Base-by-base conservation (phyloP, 345 rosid genomes). In the Eucalyptus caleyi region DNA sequence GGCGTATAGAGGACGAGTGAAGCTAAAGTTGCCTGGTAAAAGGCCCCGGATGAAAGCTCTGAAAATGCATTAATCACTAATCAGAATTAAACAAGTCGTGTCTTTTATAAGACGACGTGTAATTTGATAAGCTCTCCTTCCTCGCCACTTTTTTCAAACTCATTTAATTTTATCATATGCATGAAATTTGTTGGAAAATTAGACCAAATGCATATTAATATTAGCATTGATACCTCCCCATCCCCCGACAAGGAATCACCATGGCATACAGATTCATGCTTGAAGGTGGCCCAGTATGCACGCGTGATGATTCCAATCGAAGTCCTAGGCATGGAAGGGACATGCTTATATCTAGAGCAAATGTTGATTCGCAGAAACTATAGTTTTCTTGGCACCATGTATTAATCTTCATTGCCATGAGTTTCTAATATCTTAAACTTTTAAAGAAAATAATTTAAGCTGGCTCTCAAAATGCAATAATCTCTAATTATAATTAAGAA, bases 1-100 rank as follows among this genome's bases (percentile, higher is more conserved):
- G 89, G 89, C 90, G 6, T 94, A 88, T 4, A 86, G 72, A 94
- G 91, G 94, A 81, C 92, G 91, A 40, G 88, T 88, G 51, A 93
- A 91, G 89, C 86, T 94, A 24, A 94, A 90, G 54, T 44, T 90
- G 42, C 88, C 44, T 5, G 54, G 87, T 62, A 91, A 91, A 49
- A 91, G 94, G 51, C 40, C 81, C 50, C 65, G 65, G 87, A 89
- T 91, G 40, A 89, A 50, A 54, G 89, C 88, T 40, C 45, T 87
- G 23, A 67, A 88, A n/a, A n/a, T 50, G 42, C 47, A 40, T 37
- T 86, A 30, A 16, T 16, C 27, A 30, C 42, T 47, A 86, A 49
- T 86, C 34, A 86, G 21, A 51, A 86, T 86, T 30, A 30, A 49
- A 30, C 42, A 86, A 45, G 6, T 30, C 49, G 59, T 15, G 23